These are phyloP conservation scores for Pittosporum tobira DNA, from an alignment of 129 eudicot genomes.

Conservation along the genomic window DNA sequence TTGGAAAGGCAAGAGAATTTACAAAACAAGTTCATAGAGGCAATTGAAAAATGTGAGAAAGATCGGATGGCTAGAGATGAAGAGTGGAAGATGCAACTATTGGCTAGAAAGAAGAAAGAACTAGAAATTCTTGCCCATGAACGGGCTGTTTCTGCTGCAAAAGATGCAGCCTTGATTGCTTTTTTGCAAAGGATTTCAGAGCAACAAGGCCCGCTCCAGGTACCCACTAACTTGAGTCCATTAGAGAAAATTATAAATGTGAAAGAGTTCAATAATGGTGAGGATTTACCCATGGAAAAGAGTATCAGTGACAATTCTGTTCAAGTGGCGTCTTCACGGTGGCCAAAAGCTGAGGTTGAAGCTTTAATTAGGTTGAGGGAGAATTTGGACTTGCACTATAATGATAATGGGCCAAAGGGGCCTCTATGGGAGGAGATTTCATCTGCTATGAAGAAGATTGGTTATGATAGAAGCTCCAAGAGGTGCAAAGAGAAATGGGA, in stretches of 20 bases:
- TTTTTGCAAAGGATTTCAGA: constrained; percentile 32
- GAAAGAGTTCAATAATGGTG: constrained; percentile 12
- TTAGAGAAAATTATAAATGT: constrained; percentile 6
- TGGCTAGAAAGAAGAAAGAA: constrained; percentile 32
- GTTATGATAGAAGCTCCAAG: constrained; percentile 38
- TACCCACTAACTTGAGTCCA: constrained; percentile 6
- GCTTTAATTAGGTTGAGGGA: constrained; percentile 29
- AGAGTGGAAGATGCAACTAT: constrained; percentile 36
- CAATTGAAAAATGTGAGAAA: constrained; percentile 32
- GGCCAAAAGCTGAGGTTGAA: constrained; percentile 43
- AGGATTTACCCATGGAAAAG: constrained; percentile 4
- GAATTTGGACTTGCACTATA: constrained; percentile 20
- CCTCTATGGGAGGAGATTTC: constrained; percentile 47
- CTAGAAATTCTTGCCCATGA: constrained; percentile 33
- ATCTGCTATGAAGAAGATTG: constrained; percentile 37
- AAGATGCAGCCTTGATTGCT: constrained; percentile 43
- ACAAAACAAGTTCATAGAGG: constrained; percentile 37
- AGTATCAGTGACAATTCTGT: constrained; percentile 19
- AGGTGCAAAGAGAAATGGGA: constrained; percentile 54
- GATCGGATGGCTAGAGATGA: constrained; percentile 38
- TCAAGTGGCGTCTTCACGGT: constrained; percentile 21
- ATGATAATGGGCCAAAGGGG: constrained; percentile 29
- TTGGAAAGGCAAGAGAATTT: constrained; percentile 37
- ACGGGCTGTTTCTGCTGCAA: constrained; percentile 29
- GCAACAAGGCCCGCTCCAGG: constrained; percentile 5